Evolutionary conservation across 441 rosid species (phyloP).

Genomic region (Capsella rubella): DNA sequence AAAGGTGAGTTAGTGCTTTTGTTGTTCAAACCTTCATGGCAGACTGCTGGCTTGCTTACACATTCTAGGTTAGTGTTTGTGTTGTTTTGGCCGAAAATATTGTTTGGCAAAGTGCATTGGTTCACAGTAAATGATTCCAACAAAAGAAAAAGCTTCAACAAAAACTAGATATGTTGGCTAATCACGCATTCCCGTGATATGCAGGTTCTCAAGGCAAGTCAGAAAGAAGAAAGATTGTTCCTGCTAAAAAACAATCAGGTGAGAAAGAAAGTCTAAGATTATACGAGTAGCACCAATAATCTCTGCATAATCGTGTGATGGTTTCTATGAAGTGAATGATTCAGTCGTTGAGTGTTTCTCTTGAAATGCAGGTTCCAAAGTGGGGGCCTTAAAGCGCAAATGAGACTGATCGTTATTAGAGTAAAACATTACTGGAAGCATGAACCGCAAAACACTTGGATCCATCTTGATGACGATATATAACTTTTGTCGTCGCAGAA

Average conservation of each 20-base stretch:
- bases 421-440: conserved; percentile 15
- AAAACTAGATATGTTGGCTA: conserved; percentile 16
- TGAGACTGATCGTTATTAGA: conserved; percentile 22
- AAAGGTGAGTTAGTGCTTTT: conserved; percentile 46
- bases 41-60: conserved; percentile 13
- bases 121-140: background rate
- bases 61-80: background rate
- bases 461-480: background rate
- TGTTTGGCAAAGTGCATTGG: conserved; percentile 8
- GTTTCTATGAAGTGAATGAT: conserved; percentile 23
- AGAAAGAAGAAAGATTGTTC: conserved; percentile 40
- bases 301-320: background rate
- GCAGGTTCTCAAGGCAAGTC: conserved; percentile 41
- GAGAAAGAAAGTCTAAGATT: conserved; percentile 13
- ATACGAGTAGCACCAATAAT: background rate
- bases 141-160: background rate
- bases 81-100: conserved; percentile 1
- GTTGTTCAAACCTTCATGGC: conserved; percentile 7
- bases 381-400: conserved; percentile 29
- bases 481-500: conserved; percentile 1
- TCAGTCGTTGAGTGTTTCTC: background rate
- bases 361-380: conserved; percentile 41
- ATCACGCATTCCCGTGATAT: conserved; percentile 10
- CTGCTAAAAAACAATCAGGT: conserved; percentile 44
- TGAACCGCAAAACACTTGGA: background rate